These are phyloP conservation scores for Erysimum cheiri DNA, from an alignment of 441 rosid genomes.

Conservation along the genomic window DNA sequence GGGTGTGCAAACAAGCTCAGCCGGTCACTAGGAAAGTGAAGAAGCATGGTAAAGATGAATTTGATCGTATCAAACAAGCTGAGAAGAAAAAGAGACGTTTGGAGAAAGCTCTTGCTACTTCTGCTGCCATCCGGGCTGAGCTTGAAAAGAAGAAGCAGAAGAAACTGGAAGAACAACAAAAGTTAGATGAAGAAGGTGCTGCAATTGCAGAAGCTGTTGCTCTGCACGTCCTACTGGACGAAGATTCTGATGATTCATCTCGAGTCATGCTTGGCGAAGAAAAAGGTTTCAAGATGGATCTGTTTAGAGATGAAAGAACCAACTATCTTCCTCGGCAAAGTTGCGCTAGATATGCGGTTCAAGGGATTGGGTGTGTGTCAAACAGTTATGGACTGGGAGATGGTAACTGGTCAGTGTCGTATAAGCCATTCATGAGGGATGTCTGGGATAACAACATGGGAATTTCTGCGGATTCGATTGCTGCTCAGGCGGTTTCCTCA, in stretches of 20 bases:
- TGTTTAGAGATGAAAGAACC: slow-evolving; percentile 53
- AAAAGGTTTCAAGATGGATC: slow-evolving; percentile 52
- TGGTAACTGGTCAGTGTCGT: slow-evolving; percentile 52
- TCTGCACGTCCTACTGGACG: slow-evolving; percentile 82
- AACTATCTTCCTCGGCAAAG: slow-evolving; percentile 49
- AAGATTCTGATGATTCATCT: slow-evolving; percentile 86
- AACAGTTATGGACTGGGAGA: slow-evolving; percentile 53
- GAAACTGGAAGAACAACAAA: slow-evolving; percentile 89
- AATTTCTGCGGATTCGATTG: slow-evolving; percentile 66
- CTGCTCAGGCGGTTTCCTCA: slow-evolving; percentile 90
- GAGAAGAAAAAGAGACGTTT: slow-evolving; percentile 94
- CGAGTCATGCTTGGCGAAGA: slow-evolving; percentile 59
- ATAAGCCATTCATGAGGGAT: slow-evolving; percentile 51
- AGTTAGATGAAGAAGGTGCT: slow-evolving; percentile 98
- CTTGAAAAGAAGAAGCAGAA: slow-evolving; percentile 91
- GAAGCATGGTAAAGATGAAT: slow-evolving; percentile 87
- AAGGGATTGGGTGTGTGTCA: slow-evolving; percentile 63
- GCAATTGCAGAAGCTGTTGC: slow-evolving; percentile 99
- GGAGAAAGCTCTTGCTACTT: slow-evolving; percentile 97
- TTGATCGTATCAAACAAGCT: slow-evolving; percentile 91
- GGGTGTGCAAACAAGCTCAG: slow-evolving; percentile 66
- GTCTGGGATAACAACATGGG: slow-evolving; percentile 54
- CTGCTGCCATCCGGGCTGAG: slow-evolving; percentile 93
- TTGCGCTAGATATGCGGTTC: slow-evolving; percentile 49
- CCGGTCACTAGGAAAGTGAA: slow-evolving; percentile 70